Base-by-base conservation (phyloP, 805 yeast species). In the Ogataea salicorniae region DNA sequence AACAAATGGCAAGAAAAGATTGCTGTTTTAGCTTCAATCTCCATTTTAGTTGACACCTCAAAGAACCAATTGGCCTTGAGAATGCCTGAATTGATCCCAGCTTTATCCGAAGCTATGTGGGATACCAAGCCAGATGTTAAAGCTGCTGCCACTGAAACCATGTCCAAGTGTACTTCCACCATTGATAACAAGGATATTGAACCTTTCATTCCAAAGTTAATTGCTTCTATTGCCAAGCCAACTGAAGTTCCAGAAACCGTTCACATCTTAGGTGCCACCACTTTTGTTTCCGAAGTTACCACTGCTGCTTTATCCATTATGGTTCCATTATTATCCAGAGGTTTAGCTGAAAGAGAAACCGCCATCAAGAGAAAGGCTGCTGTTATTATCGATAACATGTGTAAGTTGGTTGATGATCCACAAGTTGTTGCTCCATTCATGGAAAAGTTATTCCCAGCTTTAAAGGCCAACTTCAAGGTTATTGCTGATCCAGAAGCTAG, bases 401-500 rank as follows among this genome's bases (percentile, higher is more conserved):
- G 99, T 87, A 94, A 94, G 79, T 88, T 94, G 76, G 99, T 94
- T 79, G 99, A 94, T 72, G 99, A 94, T 73, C 99, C 99, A 64
- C 98, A 94, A 80, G 95, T 94, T 70, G 96, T 94, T 76, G 99
- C 98, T 80, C 99, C 99, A 61, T 94, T 94, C 88, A 79, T 94
- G 85, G 78, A 80, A 76, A 87, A 85, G 71, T 83, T 94, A 68
- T 86, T 89, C 80, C 99, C 99, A 72, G 87, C 97, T 68, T 81
- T 94, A 75, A 88, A 88, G 84, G 73, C 83, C 71, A 94, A 94
- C 87, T 83, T 84, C 79, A 76, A 87, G 69, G 89, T 87, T 79
- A 91, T 94, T 77, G 99, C 99, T 74, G 99, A 94, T 77, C 99
- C 99, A 72, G 99, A 94, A 80, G 99, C 99, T 63, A 92, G 99